These are phyloP conservation scores for Calendula officinalis DNA, from an alignment of 129 eudicot species.

Conservation along the genomic window DNA sequence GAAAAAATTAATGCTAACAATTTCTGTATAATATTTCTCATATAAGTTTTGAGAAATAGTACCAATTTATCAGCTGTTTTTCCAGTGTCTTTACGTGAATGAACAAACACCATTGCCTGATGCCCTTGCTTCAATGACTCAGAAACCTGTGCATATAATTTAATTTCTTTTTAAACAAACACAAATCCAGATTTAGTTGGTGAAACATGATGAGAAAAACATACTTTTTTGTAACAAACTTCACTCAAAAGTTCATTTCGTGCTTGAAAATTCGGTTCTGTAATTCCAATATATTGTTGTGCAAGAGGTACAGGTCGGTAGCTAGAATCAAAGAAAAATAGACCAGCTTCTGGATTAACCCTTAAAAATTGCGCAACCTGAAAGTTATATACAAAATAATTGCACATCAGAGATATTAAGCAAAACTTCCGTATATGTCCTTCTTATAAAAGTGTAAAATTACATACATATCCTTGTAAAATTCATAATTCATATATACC, in stretches of 20 bases:
- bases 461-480: too few relatives aligned
- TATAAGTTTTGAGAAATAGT: slow-evolving; percentile 4
- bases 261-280: slow-evolving; percentile 72
- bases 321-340: slow-evolving; percentile 96
- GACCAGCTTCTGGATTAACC: slow-evolving; percentile 88
- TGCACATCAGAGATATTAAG: slow-evolving; percentile 1
- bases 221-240: slow-evolving; percentile 87
- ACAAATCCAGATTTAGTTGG: slow-evolving; percentile 13
- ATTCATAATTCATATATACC: too few relatives aligned
- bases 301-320: slow-evolving; percentile 99
- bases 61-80: slow-evolving; percentile 95
- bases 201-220: background rate
- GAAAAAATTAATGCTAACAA: slow-evolving; percentile 1
- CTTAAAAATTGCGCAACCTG: slow-evolving; percentile 98
- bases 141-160: slow-evolving; percentile 48
- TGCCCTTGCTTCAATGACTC: slow-evolving; percentile 82
- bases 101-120: slow-evolving; percentile 98
- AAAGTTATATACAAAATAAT: slow-evolving; percentile 10
- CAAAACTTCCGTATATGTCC: background rate
- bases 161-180: slow-evolving; percentile 9
- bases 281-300: slow-evolving; percentile 89
- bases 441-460: too few relatives aligned
- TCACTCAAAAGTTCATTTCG: slow-evolving; percentile 76
- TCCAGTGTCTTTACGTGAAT: slow-evolving; percentile 97
- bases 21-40: background rate